These are phyloP conservation scores for Earliella scabrosa DNA, from an alignment of 1,284 basidiomycete genomes.

Conservation along the genomic window DNA sequence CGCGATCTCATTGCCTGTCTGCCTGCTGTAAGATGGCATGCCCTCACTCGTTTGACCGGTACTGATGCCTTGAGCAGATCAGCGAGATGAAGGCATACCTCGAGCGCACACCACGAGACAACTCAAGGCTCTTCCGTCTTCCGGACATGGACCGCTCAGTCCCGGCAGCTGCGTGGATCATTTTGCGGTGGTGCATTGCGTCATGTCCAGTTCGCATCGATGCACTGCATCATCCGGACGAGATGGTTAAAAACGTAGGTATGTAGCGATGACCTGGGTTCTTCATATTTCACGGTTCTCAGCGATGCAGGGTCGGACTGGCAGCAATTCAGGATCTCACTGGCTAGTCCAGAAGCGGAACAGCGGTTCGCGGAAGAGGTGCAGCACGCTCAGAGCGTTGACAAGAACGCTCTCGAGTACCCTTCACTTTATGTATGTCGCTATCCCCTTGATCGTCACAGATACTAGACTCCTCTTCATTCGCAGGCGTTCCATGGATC, in stretches of 20 bases:
- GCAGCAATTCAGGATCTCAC: not conserved
- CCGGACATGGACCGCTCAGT: not conserved
- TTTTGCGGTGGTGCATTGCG: not conserved
- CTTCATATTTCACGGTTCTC: no score
- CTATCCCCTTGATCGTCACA: no score
- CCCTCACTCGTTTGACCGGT: no score
- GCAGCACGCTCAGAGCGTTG: not conserved
- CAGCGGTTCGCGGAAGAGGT: not conserved
- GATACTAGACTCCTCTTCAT: no score
- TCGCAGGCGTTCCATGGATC: not conserved
- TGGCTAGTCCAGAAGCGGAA: not conserved
- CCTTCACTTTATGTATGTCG: not conserved
- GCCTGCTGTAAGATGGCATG: not conserved
- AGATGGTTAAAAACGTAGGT: not conserved
- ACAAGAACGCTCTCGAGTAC: not conserved
- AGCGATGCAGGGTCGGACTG: not conserved
- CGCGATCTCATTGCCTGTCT: not conserved
- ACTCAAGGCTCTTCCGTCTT: not conserved
- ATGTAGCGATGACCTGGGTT: not conserved
- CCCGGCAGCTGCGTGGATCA: not conserved
- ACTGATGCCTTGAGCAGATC: no score
- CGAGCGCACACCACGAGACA: not conserved
- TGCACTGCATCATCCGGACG: not conserved
- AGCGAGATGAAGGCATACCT: not conserved
- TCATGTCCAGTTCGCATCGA: not conserved